These are phyloP conservation scores for Apiospora phragmitis DNA, from an alignment of 2,329 filamentous ascomycete species.

Conservation along the genomic window DNA sequence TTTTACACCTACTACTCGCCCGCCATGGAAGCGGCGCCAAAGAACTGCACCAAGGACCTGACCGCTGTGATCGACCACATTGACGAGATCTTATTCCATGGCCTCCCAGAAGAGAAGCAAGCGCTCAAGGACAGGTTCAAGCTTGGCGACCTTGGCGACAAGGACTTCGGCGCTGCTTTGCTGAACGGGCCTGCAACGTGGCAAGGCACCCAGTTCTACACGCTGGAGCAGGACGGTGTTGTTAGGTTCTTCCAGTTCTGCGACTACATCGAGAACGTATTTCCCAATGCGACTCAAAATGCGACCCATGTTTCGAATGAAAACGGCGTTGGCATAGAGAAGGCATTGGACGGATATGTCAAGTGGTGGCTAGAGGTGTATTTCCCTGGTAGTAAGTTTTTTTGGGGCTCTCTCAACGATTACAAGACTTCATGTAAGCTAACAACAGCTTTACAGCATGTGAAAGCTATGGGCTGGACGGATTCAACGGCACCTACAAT, in stretches of 20 bases:
- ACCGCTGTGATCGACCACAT: constrained; percentile 51
- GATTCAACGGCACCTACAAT: constrained; percentile 43
- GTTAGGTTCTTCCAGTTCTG: constrained; percentile 51
- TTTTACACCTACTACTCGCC: constrained; percentile 60
- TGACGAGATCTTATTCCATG: constrained; percentile 45
- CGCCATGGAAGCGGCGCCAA: constrained; percentile 52
- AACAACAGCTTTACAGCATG: constrained; percentile 19
- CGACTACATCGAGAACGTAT: constrained; percentile 48
- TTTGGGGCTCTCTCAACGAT: neutral
- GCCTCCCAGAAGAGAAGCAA: constrained; percentile 37
- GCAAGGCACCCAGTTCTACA: constrained; percentile 54
- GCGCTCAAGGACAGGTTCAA: constrained; percentile 52
- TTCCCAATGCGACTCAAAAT: constrained; percentile 41
- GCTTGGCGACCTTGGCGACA: constrained; percentile 44
- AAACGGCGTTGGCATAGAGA: constrained; percentile 49
- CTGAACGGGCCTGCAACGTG: constrained; percentile 58
- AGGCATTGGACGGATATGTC: constrained; percentile 54
- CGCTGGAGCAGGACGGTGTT: constrained; percentile 40
- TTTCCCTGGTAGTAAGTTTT: constrained; percentile 38
- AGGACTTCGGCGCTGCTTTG: constrained; percentile 50
- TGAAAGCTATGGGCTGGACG: constrained; percentile 40
- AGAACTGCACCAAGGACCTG: constrained; percentile 57
- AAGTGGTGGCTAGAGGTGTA: constrained; percentile 43
- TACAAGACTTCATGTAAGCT: neutral
- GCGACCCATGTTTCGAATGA: constrained; percentile 43